Evolutionary conservation across 2,329 filamentous ascomycete genomes (phyloP).

Genomic region (Zalaria sp.): DNA sequence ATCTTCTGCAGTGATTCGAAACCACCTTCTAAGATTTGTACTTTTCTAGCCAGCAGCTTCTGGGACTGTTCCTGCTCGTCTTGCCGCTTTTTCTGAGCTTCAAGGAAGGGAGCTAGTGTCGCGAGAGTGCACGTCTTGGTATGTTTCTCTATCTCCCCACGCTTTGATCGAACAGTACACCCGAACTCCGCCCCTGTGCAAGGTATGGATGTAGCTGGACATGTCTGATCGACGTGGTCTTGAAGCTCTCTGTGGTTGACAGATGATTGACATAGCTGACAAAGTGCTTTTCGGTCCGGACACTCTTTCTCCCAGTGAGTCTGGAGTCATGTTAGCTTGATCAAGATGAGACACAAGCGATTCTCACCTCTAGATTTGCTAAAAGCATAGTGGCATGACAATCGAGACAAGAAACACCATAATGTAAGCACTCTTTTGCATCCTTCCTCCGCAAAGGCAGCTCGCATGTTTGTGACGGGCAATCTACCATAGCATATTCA

Average conservation of each 20-base stretch:
- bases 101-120: conserved; percentile 30
- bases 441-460: conserved; percentile 42
- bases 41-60: conserved; percentile 26
- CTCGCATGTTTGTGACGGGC: conserved; percentile 34
- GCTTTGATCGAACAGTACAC: conserved; percentile 25
- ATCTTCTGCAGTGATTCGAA: conserved; percentile 28
- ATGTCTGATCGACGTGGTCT: conserved; percentile 25
- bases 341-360: neutral
- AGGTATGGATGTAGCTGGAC: conserved; percentile 25
- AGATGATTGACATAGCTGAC: conserved; percentile 26
- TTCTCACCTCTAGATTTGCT: conserved; percentile 35
- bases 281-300: conserved; percentile 31
- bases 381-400: conserved; percentile 41
- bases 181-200: conserved; percentile 31
- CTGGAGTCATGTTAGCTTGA: neutral
- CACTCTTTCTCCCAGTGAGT: conserved; percentile 28
- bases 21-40: conserved; percentile 30
- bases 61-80: conserved; percentile 29
- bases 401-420: conserved; percentile 34
- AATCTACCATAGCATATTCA: conserved; percentile 39
- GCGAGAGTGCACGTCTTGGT: conserved; percentile 29
- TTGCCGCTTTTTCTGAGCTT: conserved; percentile 26
- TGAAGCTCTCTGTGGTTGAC: conserved; percentile 28
- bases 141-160: conserved; percentile 24
- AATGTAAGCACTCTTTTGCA: conserved; percentile 39